Evolutionary conservation across 129 eudicot species (phyloP).

Genomic region (Saposhnikovia divaricata): DNA sequence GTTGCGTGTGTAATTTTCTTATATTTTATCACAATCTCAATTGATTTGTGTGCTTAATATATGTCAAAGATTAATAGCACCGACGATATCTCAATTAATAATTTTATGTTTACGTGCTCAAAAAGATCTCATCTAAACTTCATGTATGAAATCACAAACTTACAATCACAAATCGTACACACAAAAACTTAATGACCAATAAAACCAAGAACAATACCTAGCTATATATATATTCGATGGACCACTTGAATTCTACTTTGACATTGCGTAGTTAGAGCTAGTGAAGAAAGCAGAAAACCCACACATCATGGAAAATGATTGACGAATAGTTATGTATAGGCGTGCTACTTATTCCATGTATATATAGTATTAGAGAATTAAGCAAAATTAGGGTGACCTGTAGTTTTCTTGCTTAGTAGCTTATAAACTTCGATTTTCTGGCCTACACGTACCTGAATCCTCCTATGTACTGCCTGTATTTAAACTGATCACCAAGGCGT

Average conservation of each 20-base stretch:
- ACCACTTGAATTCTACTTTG: background rate
- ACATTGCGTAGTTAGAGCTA: background rate
- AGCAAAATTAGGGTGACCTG: slow-evolving; percentile 21
- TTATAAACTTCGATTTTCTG: no score
- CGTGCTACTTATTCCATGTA: no score
- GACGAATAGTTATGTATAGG: background rate
- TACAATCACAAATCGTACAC: background rate
- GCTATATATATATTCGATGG: background rate
- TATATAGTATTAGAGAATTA: no score
- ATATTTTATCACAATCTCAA: no score
- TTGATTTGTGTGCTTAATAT: no score
- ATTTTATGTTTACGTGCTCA: background rate
- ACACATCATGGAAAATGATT: slow-evolving; percentile 3
- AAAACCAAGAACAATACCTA: background rate
- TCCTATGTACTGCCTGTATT: no score
- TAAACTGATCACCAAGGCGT: no score
- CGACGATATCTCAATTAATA: no score
- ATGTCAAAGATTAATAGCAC: background rate
- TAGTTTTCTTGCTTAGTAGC: slow-evolving; percentile 19
- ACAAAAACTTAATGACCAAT: background rate
- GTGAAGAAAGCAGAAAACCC: slow-evolving; percentile 9
- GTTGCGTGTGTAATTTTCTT: no score
- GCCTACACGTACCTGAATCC: no score
- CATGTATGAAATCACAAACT: background rate
- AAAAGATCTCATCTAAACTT: background rate